These are phyloP conservation scores for Moesziomyces sp. DNA, from an alignment of 1,284 basidiomycete genomes.

Conservation along the genomic window DNA sequence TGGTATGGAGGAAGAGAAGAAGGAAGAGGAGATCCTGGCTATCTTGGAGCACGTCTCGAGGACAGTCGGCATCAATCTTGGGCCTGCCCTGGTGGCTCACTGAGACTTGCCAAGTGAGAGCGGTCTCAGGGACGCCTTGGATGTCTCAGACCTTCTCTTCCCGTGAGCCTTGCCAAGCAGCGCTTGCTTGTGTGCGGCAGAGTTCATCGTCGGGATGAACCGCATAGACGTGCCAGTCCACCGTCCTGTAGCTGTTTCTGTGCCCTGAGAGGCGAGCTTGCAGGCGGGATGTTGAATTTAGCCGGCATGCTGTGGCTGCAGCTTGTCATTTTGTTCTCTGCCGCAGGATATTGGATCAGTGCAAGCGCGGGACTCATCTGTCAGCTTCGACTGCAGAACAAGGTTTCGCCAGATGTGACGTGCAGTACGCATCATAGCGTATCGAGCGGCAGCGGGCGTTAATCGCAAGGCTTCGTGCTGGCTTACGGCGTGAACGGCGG, in stretches of 20 bases:
- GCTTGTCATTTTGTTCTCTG: not conserved
- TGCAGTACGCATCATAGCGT: not conserved
- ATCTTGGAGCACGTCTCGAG: not conserved
- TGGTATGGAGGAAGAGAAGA: slow-evolving; percentile 39
- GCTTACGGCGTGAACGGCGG: too few relatives aligned
- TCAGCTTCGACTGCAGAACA: too few relatives aligned
- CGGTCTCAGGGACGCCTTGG: not conserved
- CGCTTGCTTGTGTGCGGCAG: not conserved
- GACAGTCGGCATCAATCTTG: not conserved
- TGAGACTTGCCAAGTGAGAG: too few relatives aligned
- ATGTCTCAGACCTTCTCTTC: not conserved
- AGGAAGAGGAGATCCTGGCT: slow-evolving; percentile 1
- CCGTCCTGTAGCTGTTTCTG: too few relatives aligned
- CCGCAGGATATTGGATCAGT: too few relatives aligned
- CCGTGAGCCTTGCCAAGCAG: not conserved
- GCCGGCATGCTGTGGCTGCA: not conserved
- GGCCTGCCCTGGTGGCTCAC: not conserved
- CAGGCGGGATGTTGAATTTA: slow-evolving; percentile 19
- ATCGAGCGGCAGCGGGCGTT: too few relatives aligned
- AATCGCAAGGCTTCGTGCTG: too few relatives aligned
- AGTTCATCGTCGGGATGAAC: not conserved
- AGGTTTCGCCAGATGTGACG: too few relatives aligned
- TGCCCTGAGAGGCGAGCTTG: not conserved
- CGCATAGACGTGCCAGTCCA: too few relatives aligned
- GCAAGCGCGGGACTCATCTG: too few relatives aligned